These are phyloP conservation scores for Gossypium anomalum DNA, from an alignment of 345 rosid species.

Conservation along the genomic window DNA sequence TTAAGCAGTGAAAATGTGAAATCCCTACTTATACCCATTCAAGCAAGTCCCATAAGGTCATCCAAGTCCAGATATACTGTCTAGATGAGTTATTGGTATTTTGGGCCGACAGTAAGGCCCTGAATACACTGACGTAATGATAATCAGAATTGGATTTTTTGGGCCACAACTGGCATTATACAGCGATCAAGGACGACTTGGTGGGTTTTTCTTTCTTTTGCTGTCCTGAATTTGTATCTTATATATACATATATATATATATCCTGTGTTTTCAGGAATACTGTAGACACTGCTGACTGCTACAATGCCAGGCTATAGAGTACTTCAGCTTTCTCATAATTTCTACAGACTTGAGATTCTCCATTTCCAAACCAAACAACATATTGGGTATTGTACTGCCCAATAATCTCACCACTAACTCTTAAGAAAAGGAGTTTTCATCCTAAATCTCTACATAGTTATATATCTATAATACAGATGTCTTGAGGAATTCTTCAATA, in stretches of 20 bases:
- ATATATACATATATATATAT: not conserved
- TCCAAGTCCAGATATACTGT: not conserved
- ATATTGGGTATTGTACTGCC: not conserved
- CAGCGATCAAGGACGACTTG: not conserved
- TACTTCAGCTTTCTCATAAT: slow-evolving; percentile 4
- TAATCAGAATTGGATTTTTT: not conserved
- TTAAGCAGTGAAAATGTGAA: not conserved
- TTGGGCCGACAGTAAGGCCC: not conserved
- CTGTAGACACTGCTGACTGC: slow-evolving; percentile 8
- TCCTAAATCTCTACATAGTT: not conserved
- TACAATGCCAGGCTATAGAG: not conserved
- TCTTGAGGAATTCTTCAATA: not conserved
- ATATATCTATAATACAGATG: too few relatives aligned
- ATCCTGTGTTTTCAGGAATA: slow-evolving; percentile 9
- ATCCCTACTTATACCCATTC: not conserved
- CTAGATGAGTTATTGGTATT: not conserved
- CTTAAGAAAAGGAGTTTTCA: not conserved
- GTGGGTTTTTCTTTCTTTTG: not conserved
- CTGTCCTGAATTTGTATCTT: not conserved
- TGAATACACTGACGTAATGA: not conserved
- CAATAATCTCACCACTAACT: not conserved
- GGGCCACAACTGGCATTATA: not conserved
- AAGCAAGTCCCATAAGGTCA: not conserved
- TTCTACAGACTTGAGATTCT: slow-evolving; percentile 1
- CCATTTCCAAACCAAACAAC: not conserved